Base-by-base conservation (phyloP, 129 eudicot species). In the Oenanthe sinensis region DNA sequence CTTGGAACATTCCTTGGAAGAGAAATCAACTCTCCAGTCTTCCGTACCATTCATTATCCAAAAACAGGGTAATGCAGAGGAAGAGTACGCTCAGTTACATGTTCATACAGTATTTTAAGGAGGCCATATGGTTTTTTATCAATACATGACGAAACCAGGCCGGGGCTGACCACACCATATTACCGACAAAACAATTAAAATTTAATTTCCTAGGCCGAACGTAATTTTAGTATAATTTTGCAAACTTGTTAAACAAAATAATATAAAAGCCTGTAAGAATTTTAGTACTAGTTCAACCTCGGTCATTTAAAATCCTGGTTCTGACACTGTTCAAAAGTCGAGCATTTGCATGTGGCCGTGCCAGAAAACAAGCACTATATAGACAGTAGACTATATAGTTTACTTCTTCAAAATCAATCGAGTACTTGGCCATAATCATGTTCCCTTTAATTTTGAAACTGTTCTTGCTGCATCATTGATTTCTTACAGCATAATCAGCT, bases 401-500 rank as follows among this genome's bases (percentile, higher is more conserved):
- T 1, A 3, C 15, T 60, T 33, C 36, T 33, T 22, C 28, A 47
- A 47, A 17, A 20, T 7, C 63, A 22, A 55, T 58, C 60, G 24
- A 22, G 30, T 58, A n/a, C 30, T 58, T 22, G 65, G 30, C 14
- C 14, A 58, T 58, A 8, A 58, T 58, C 30, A 58, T 58, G 65
- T n/a, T 58, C 12, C 28, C 6, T 60, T 10, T 30, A 9, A 24
- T 8, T 58, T 12, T n/a, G 28, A 60, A 60, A 7, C 5, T 60
- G 68, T 60, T 60, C 6, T 60, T 60, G 68, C 68, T 24, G 68
- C 68, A 60, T 60, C 33, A 60, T 60, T 60, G 65, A 58, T 58
- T 58, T 58, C 65, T 58, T n/a, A 8, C 65, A 60, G 68, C 68
- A 15, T 60, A 36, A 60, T 60, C 68, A 0, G 4, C 9, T 24